Base-by-base conservation (phyloP, 345 rosid genomes). In the Hypericum androsaemum region DNA sequence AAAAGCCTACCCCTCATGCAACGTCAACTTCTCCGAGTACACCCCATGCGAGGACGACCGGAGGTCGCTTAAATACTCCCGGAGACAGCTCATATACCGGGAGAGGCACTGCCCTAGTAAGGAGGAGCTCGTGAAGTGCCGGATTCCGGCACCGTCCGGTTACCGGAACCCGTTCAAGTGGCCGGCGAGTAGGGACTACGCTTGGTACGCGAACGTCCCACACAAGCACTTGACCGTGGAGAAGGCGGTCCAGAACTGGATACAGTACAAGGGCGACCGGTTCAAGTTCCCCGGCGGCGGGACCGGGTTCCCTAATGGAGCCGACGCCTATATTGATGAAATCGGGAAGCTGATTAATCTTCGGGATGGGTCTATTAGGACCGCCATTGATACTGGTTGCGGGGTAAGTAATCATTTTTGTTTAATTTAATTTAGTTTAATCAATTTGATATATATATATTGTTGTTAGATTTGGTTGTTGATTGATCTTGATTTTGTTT, bases 241-340 rank as follows among this genome's bases (percentile, higher is more conserved):
- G 73, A 78, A 78, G 69, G 78, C 83, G 12, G 77, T 56, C 54
- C 80, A 78, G 63, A 78, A 78, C 46, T 78, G 83, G 83, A 78
- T 78, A 36, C 66, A 56, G 28, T 73, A 39, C 54, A 67, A 64
- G 50, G 79, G 73, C 8, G 71, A 74, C 12, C 67, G 69, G 17
- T 74, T 77, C 45, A 61, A 60, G 47, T 77, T 77, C 47, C 83
- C 83, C 4, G 79, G 77, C 1, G 83, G 83, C 39, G 83, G 83
- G 11, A 77, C 83, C 51, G 67, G 65, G 73, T 77, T 77, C 63
- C 82, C 76, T 32, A 50, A 74, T 37, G 83, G 79, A 10, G 83
- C 83, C 0, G 73, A 66, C 51, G 74, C 69, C 1, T 77, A 77
- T 43, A 71, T 74, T 8, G 71, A 67, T 46, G 71, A 67, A 22